Percentiles rank a stretch among this genome's conserved stretches.
Evolutionary conservation across 176 grass and related monocot species (phyloP).

Genomic region (Aegilops tauschii): DNA sequence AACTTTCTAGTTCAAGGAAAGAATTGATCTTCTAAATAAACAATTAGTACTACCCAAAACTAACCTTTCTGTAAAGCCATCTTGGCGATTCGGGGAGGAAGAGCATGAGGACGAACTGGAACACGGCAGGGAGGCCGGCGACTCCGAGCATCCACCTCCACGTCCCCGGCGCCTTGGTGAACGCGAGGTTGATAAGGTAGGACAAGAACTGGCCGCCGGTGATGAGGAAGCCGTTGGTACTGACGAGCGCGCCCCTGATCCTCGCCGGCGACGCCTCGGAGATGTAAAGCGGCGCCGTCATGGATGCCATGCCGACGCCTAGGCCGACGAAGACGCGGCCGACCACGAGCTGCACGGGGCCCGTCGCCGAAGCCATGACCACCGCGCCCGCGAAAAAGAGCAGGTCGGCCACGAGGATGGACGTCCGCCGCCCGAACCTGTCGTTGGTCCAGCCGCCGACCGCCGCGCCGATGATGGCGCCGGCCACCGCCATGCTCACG

Average conservation of each 20-base stretch:
- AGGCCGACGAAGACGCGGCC: constrained; percentile 76
- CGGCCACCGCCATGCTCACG: constrained; percentile 86
- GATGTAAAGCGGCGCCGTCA: constrained; percentile 87
- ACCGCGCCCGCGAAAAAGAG: constrained; percentile 78
- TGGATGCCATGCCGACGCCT: constrained; percentile 89
- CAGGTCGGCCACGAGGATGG: constrained; percentile 58
- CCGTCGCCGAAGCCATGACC: constrained; percentile 57
- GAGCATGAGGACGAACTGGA: constrained; percentile 73
- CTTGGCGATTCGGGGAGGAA: constrained; percentile 73
- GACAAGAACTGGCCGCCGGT: constrained; percentile 86
- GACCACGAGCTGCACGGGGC: constrained; percentile 47
- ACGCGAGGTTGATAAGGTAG: constrained; percentile 87
- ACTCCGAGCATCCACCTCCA: constrained; percentile 96
- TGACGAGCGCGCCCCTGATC: constrained; percentile 76
- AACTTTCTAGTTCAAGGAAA: neutral
- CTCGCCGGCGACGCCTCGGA: constrained; percentile 79
- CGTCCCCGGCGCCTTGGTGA: constrained; percentile 77
- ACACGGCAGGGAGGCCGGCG: constrained; percentile 63
- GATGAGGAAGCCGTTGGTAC: constrained; percentile 84
- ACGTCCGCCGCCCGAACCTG: constrained; percentile 57
- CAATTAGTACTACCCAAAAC: too few relatives aligned
- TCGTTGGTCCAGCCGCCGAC: constrained; percentile 79
- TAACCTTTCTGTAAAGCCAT: constrained; percentile 81
- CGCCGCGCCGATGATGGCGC: constrained; percentile 82
- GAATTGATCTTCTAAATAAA: neutral